Conservation (phyloP, 176 grass and related monocot species). For the Eleusine indica region DNA sequence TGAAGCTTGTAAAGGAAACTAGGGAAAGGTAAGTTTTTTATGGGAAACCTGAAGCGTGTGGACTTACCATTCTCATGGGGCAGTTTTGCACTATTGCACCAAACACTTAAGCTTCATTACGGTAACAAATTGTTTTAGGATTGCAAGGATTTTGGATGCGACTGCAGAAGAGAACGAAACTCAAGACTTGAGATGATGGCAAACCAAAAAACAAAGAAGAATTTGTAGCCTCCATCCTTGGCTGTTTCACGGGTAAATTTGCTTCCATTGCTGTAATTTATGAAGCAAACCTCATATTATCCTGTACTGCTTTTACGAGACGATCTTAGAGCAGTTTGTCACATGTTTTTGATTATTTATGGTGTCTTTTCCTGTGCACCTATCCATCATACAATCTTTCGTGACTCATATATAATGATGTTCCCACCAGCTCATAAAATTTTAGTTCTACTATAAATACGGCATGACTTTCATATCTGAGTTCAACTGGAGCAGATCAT, state of each 20-base stretch:
- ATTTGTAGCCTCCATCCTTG: neutral
- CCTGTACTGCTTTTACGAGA: neutral
- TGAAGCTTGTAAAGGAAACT: conserved; percentile 68
- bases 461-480: conserved; percentile 2
- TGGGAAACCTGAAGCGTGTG: neutral
- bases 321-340: neutral
- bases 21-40: conserved; percentile 75
- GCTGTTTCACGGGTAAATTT: conserved; percentile 30
- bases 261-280: conserved; percentile 23
- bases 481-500: conserved; percentile 17
- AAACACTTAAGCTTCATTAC: conserved; percentile 34
- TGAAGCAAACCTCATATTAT: neutral
- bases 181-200: conserved; percentile 36
- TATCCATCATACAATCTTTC: conserved; percentile 19
- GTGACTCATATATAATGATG: neutral
- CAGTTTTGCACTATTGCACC: neutral
- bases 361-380: neutral
- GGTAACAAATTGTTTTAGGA: conserved; percentile 53
- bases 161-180: conserved; percentile 43
- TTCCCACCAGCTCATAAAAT: neutral
- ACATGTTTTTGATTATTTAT: neutral
- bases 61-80: neutral
- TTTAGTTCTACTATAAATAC: neutral
- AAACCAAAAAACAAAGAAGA: conserved; percentile 25
- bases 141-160: conserved; percentile 55